Evolutionary conservation across 2,329 filamentous ascomycete genomes (phyloP), one percentile per base, ranked within the genome.

Genomic region (Dendryphion nanum): DNA sequence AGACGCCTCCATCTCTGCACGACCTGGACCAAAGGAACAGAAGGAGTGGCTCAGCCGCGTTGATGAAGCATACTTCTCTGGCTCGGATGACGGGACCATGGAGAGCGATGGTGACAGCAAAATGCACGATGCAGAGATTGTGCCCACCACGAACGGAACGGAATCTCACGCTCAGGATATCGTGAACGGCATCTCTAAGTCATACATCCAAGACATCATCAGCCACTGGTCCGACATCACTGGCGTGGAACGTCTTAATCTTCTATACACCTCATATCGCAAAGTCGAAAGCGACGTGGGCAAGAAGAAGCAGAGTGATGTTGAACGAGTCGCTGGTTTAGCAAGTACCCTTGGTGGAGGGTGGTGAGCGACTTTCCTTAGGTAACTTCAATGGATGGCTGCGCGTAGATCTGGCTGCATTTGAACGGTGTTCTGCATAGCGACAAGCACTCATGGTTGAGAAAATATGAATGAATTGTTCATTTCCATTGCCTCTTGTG

Each of bases 231-330:
- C 83, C 14, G 60, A 71, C 17, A 70, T 83, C 44, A 90, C 88
- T 38, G 80, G 79, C 37, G 81, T 95, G 48, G 75, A 79, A 18
- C 68, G 86, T 57, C 79, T 83, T 44, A 87, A 77, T 61, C 71
- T 98, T 57, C 80, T 82, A 40, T 87, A 85, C 64, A 98, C 93
- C 40, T 94, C 82, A 35, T 98, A 88, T 71, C 82, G 93, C 46
- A 84, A 90, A 67, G 91, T 98, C 16, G 83, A 96, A 55, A 96
- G 91, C 69, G 89, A 97, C 63, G 89, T 98, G 30, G 93, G 93
- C 35, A 76, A 79, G 47, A 73, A 75, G 48, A 77, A 63, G 58
- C 73, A 65, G 73, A 75, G 75, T 42, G 85, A 89, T 60, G 84
- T 86, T 30, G 86, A 94, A 59, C 80, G 83, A 42, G 90, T 95